Conservation (phyloP, 805 yeast genomes). For the Ogataea corticis region DNA sequence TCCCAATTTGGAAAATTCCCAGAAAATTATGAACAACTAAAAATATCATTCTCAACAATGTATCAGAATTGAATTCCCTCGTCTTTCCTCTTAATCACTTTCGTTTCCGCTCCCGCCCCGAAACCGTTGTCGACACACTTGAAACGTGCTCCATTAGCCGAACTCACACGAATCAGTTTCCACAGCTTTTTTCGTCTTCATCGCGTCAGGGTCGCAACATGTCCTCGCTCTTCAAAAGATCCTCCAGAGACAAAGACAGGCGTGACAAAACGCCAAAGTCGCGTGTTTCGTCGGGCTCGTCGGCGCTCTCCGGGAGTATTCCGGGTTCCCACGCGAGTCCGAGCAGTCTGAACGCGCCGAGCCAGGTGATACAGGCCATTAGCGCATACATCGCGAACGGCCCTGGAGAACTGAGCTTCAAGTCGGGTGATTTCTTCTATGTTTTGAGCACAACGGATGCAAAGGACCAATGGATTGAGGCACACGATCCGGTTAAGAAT, state of each 20-base stretch:
- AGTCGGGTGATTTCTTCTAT: slow-evolving; percentile 85
- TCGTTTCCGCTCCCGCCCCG: too few relatives aligned
- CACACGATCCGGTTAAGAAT: slow-evolving; percentile 79
- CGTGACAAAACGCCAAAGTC: slow-evolving; percentile 20
- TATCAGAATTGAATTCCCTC: slow-evolving; percentile 11
- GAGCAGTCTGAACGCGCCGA: slow-evolving; percentile 53
- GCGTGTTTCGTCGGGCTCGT: slow-evolving; percentile 24
- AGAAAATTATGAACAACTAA: neutral
- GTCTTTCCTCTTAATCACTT: neutral
- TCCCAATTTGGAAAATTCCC: neutral
- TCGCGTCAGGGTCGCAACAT: slow-evolving; percentile 9
- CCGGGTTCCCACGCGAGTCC: slow-evolving; percentile 4
- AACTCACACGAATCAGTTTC: too few relatives aligned
- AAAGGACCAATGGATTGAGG: slow-evolving; percentile 70
- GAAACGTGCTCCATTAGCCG: too few relatives aligned
- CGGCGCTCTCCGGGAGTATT: slow-evolving; percentile 11
- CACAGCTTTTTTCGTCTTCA: neutral
- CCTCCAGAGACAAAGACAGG: slow-evolving; percentile 33
- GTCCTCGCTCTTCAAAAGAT: slow-evolving; percentile 34
- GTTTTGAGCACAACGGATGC: slow-evolving; percentile 59
- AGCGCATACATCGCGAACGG: slow-evolving; percentile 77
- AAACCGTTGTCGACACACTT: too few relatives aligned
- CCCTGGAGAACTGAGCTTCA: slow-evolving; percentile 76
- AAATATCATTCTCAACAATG: neutral
- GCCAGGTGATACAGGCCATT: slow-evolving; percentile 80